phyloP scores from a whole-genome alignment of 768 basidiomycete species.

The Macrolepiota fuliginosa region DNA sequence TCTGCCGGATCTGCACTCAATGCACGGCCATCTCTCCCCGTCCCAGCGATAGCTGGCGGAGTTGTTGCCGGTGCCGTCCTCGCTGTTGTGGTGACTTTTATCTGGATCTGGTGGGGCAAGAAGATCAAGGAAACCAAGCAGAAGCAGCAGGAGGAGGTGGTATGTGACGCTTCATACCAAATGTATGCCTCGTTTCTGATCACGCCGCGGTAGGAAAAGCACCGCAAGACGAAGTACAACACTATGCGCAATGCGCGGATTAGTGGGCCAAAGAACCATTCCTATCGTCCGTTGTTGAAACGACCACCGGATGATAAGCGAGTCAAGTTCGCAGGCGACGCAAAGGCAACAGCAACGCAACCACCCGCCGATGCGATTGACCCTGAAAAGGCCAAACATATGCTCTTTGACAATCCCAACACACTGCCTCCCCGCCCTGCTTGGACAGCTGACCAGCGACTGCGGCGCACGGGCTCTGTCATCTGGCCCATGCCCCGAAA shows the following conservation, averaged over 20 bases:
- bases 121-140: slow-evolving; percentile 34
- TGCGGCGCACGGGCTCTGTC: slow-evolving; percentile 7
- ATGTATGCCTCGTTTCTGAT: slow-evolving; percentile 1
- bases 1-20: not conserved
- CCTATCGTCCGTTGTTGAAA: slow-evolving; percentile 27
- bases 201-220: slow-evolving; percentile 21
- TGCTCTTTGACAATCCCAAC: slow-evolving; percentile 11
- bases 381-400: slow-evolving; percentile 10
- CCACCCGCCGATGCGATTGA: not conserved
- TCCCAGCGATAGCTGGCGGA: slow-evolving; percentile 51
- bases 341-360: not conserved
- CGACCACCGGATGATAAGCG: slow-evolving; percentile 27
- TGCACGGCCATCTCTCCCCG: slow-evolving; percentile 30
- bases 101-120: slow-evolving; percentile 48
- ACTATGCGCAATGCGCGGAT: slow-evolving; percentile 38
- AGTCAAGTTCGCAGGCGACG: slow-evolving; percentile 37
- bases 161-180: slow-evolving; percentile 13
- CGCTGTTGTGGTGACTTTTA: slow-evolving; percentile 37
- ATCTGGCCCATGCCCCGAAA: slow-evolving; percentile 8
- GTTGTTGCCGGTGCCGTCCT: slow-evolving; percentile 44
- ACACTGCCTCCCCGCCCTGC: slow-evolving; percentile 4
- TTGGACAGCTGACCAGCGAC: not conserved
- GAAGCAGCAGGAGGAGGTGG: slow-evolving; percentile 25
- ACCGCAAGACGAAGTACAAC: slow-evolving; percentile 32
- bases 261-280: slow-evolving; percentile 20